Conservation (phyloP, 2,329 filamentous ascomycete species). For the Gremmenia infestans region DNA sequence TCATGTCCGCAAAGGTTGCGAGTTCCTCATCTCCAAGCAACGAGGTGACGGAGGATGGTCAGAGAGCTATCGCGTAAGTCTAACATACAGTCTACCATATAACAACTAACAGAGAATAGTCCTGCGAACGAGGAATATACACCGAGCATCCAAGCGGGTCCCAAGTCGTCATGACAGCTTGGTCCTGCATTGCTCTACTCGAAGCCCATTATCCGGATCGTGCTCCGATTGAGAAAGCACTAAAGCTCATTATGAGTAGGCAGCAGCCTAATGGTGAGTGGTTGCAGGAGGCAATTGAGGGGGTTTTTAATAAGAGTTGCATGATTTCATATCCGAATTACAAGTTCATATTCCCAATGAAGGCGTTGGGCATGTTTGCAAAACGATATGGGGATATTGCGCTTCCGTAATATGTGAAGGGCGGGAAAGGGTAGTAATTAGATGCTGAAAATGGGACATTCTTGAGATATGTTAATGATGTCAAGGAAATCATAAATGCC, state of each 20-base stretch:
- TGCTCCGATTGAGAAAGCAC: constrained; percentile 65
- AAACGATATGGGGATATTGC: constrained; percentile 27
- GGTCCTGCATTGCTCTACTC: constrained; percentile 78
- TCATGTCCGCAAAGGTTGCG: constrained; percentile 68
- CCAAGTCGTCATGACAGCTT: constrained; percentile 92
- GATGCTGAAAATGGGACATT: not conserved
- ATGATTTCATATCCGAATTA: constrained; percentile 99
- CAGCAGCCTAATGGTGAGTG: constrained; percentile 90
- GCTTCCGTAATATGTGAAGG: constrained; percentile 11
- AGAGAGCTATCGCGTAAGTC: constrained; percentile 72
- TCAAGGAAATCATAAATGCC: not conserved
- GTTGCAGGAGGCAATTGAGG: constrained; percentile 92
- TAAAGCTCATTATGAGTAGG: constrained; percentile 76
- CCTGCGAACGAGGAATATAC: constrained; percentile 73
- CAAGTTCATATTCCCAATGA: constrained; percentile 93
- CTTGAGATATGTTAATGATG: not conserved
- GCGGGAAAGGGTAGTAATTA: no score
- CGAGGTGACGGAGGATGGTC: constrained; percentile 92
- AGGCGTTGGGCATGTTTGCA: constrained; percentile 77
- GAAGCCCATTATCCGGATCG: constrained; percentile 76
- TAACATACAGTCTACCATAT: not conserved
- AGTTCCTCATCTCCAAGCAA: constrained; percentile 82
- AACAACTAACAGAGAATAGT: constrained; percentile 38
- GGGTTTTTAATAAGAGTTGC: constrained; percentile 98
- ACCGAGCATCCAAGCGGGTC: constrained; percentile 68